Base-by-base conservation (phyloP, 2,329 filamentous ascomycete species). In the Cryoendolithus antarcticus region DNA sequence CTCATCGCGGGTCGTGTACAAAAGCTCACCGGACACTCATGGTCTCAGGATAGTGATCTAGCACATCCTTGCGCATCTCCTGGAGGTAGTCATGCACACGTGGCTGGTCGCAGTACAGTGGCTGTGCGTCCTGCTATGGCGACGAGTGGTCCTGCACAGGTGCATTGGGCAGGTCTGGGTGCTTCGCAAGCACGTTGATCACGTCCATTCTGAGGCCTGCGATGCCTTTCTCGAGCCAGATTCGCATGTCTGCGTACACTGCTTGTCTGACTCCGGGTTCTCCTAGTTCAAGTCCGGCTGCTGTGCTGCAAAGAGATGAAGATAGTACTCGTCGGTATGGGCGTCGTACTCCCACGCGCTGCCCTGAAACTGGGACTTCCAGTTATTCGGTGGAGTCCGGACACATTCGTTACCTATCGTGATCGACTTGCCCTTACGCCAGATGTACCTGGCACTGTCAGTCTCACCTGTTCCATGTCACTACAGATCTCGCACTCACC, bases 241-340 rank as follows among this genome's bases (percentile, higher is more conserved):
- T 89, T 2, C 38, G 39, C 50, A 54, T 52, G 10, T 71, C 70
- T 30, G 78, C 68, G 54, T 85, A 82, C 9, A 89, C 79, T 2
- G 82, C 82, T 35, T 72, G 62, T 8, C 82, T 71, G 0, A 80
- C 72, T 72, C 74, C 0, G 70, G 67, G 41, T 81, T 83, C 53
- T 89, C 82, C 82, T 82, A 91, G 61, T 91, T 91, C 10, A 91
- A 67, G 50, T 91, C 85, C 0, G 85, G 83, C 56, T 89, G 83
- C 50, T 86, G 77, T 4, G 71, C 72, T 5, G 79, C 78, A 57
- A 85, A 93, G 7, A 91, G 70, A 46, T 82, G 77, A 0, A 88
- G 72, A 51, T 85, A 88, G 56, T 84, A 88, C 59, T 88, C 80
- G 38, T 70, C 67, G 0, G 81, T 85, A 10, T 60, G 54, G 48